Base-by-base conservation (phyloP, 352 stramenopile genomes). In the Phytophthora niederhauseri region DNA sequence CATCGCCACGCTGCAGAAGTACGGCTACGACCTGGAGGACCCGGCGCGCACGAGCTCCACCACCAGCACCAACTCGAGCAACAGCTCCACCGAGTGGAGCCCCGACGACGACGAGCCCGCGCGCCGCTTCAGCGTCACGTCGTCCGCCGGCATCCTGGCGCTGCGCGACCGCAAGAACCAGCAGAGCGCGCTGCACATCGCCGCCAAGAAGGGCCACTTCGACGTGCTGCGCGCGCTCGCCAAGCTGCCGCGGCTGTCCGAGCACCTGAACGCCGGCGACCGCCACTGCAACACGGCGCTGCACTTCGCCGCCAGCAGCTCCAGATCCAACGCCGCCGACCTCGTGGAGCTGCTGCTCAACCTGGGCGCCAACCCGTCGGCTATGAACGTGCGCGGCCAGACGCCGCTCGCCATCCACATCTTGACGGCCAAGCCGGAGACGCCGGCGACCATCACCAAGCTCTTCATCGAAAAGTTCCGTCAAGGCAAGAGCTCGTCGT, bases 401-500 rank as follows among this genome's bases (percentile, higher is more conserved):
- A 96, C 88, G 38, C 88, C 88, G 65, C 76, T 94, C 31, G 87
- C 83, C 59, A 93, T 94, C 63, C 88, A 96, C 72, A 93, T 94
- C 59, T 59, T 96, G 64, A 96, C 88, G 19, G 78, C 79, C 12
- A 82, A 80, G 26, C 70, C 78, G 4, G 88, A 96, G 59, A 85
- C 82, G 28, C 52, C 83, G 14, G 41, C 65, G 24, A 70, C 68
- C 22, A 90, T 94, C 60, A 73, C 82, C 2, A 75, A 71, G 48
- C 71, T 87, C 36, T 85, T 92, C 41, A 81, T 85, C 15, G 74
- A 84, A 6, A 81, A 87, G 46, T 69, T 82, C 45, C 63, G 78
- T n/a, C 52, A 75, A 24, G 34, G 64, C 17, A 75, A 73, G 15
- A 45, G 31, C 9, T 6, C 64, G n/a, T 60, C 38, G 6, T 6